phyloP scores from a whole-genome alignment of 73 alveolate genomes.

The Tetrahymena borealis region DNA sequence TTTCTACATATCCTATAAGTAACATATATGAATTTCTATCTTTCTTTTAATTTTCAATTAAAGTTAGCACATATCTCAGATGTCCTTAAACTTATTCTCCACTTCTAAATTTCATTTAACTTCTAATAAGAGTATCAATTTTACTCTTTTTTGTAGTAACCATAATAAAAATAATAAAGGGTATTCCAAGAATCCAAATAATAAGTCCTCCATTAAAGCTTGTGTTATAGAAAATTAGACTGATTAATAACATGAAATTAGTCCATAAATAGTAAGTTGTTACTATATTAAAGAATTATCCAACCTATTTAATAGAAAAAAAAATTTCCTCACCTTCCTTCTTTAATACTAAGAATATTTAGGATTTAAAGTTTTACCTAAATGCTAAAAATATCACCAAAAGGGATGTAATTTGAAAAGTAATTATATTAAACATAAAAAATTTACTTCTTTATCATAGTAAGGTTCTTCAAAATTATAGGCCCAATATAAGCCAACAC shows the following conservation, averaged over 20 bases:
- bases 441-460: slow-evolving; percentile 8
- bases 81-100: slow-evolving; percentile 76
- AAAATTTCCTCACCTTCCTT: too few species aligned
- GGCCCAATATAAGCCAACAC: not conserved
- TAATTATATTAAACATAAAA: not conserved
- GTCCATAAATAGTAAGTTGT: slow-evolving; percentile 52
- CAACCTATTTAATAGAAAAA: too few species aligned
- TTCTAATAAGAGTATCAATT: slow-evolving; percentile 59
- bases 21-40: slow-evolving; percentile 74
- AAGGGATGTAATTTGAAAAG: too few species aligned
- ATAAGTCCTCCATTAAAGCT: slow-evolving; percentile 76
- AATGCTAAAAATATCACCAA: too few species aligned
- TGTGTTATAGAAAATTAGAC: slow-evolving; percentile 60
- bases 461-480: slow-evolving; percentile 36
- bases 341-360: too few species aligned
- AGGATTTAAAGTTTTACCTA: too few species aligned
- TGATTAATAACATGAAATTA: slow-evolving; percentile 40
- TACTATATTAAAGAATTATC: slow-evolving; percentile 6
- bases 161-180: slow-evolving; percentile 59
- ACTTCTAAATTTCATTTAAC: slow-evolving; percentile 67
- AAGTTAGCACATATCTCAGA: slow-evolving; percentile 67
- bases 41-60: slow-evolving; percentile 54
- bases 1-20: slow-evolving; percentile 79
- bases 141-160: slow-evolving; percentile 64
- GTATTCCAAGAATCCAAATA: slow-evolving; percentile 70